Evolutionary conservation across 495 filamentous ascomycete genomes (phyloP).

Genomic region (Neurospora sp.): DNA sequence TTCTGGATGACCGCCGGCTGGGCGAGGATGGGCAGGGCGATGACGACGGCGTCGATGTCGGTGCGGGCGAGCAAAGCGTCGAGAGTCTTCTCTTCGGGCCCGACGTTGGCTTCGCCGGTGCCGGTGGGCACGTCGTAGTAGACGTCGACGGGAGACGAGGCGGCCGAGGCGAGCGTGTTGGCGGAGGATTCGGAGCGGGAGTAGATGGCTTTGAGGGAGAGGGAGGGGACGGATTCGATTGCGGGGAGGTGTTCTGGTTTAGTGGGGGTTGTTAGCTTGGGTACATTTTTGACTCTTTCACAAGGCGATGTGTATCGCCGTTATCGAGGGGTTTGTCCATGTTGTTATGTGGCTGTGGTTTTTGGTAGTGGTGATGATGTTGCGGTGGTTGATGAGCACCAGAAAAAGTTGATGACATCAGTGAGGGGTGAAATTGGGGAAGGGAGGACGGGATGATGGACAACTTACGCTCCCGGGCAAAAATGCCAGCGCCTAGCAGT

Average conservation of each 20-base stretch:
- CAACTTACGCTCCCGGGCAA: conserved; percentile 27
- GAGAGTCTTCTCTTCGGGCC: conserved; percentile 27
- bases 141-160: conserved; percentile 33
- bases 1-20: conserved; percentile 48
- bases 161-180: conserved; percentile 18
- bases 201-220: conserved; percentile 51
- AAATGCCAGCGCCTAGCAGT: conserved; percentile 56
- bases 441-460: neutral
- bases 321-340: neutral
- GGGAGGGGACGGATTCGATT: conserved; percentile 32
- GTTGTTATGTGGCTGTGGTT: conserved; percentile 6
- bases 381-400: neutral
- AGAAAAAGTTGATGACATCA: neutral
- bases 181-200: conserved; percentile 45
- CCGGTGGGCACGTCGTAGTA: conserved; percentile 46
- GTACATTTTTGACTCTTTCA: neutral
- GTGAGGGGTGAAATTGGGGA: neutral
- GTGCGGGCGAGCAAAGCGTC: conserved; percentile 49
- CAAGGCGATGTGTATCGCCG: neutral
- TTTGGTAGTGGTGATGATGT: neutral
- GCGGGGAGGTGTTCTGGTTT: conserved; percentile 34
- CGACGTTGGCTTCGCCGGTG: conserved; percentile 12
- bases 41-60: conserved; percentile 60
- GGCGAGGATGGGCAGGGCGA: conserved; percentile 55
- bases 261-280: conserved; percentile 4